Conservation (phyloP, 2,329 filamentous ascomycete genomes). For the Fusarium equiseti region DNA sequence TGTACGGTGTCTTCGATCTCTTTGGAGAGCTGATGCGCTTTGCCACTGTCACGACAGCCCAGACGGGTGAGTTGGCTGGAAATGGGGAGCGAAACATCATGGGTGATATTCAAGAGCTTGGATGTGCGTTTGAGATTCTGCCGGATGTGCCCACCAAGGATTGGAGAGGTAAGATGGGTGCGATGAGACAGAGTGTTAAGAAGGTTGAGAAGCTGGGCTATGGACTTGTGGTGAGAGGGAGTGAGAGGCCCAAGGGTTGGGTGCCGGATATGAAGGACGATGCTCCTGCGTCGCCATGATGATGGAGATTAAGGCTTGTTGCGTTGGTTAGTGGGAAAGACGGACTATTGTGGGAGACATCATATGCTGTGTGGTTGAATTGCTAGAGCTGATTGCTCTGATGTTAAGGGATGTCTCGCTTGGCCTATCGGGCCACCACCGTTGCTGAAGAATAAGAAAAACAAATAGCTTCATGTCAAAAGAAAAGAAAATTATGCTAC, state of each 20-base stretch:
- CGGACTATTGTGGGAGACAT: slow-evolving; percentile 5
- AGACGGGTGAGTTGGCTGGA: slow-evolving; percentile 68
- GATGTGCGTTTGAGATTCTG: slow-evolving; percentile 81
- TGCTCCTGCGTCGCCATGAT: slow-evolving; percentile 48
- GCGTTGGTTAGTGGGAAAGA: not conserved
- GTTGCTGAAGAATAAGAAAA: not conserved
- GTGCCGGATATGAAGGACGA: slow-evolving; percentile 76
- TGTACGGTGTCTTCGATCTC: slow-evolving; percentile 92
- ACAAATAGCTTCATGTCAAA: not conserved
- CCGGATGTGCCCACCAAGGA: slow-evolving; percentile 67
- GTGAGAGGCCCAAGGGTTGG: slow-evolving; percentile 92
- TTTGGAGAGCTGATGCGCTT: slow-evolving; percentile 98
- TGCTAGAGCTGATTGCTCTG: slow-evolving; percentile 19
- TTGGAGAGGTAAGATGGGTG: slow-evolving; percentile 82
- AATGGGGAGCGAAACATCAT: slow-evolving; percentile 71
- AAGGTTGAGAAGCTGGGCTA: slow-evolving; percentile 96
- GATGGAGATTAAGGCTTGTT: not conserved
- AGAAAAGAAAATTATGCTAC: not conserved
- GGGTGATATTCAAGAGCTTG: slow-evolving; percentile 82
- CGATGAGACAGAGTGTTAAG: slow-evolving; percentile 88
- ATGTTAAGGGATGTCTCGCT: not conserved
- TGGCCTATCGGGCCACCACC: not conserved
- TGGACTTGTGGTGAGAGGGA: slow-evolving; percentile 86
- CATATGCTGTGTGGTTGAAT: slow-evolving; percentile 16
- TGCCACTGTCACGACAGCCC: slow-evolving; percentile 87